Evolutionary conservation across 2,329 filamentous ascomycete genomes (phyloP).

Genomic region (Plenodomus biglobosus): DNA sequence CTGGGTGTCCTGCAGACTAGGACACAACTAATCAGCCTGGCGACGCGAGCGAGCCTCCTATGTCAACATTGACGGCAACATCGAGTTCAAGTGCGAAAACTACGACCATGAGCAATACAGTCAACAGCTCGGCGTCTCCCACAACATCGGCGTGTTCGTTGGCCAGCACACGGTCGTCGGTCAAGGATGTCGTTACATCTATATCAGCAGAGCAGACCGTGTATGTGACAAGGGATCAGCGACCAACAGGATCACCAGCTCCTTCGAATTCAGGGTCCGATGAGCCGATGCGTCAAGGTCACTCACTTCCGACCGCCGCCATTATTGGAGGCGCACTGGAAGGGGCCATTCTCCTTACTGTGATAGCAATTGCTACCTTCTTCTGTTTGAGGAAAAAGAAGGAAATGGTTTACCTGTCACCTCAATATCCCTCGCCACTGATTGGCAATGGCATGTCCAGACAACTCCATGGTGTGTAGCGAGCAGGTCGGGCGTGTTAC

Average conservation of each 20-base stretch:
- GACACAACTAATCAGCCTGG: background rate
- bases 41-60: background rate
- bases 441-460: conserved; percentile 30
- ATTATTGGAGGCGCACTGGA: conserved; percentile 30
- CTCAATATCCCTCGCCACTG: conserved; percentile 26
- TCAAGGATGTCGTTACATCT: background rate
- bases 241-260: background rate
- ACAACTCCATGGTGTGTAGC: conserved; percentile 5
- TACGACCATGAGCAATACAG: background rate
- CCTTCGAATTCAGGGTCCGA: background rate
- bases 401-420: conserved; percentile 23
- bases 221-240: too few species aligned
- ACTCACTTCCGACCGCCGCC: conserved; percentile 12
- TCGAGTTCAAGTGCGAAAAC: background rate
- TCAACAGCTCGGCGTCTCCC: background rate
- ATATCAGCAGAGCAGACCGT: background rate
- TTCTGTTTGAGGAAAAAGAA: conserved; percentile 13
- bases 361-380: conserved; percentile 11
- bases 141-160: background rate
- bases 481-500: background rate
- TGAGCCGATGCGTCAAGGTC: too few species aligned
- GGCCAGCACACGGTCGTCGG: background rate
- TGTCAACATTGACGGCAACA: background rate
- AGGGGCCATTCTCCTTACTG: conserved; percentile 13
- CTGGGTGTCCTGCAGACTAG: background rate